These are phyloP conservation scores for Tuber indicum DNA, from an alignment of 495 filamentous ascomycete species.

Conservation along the genomic window DNA sequence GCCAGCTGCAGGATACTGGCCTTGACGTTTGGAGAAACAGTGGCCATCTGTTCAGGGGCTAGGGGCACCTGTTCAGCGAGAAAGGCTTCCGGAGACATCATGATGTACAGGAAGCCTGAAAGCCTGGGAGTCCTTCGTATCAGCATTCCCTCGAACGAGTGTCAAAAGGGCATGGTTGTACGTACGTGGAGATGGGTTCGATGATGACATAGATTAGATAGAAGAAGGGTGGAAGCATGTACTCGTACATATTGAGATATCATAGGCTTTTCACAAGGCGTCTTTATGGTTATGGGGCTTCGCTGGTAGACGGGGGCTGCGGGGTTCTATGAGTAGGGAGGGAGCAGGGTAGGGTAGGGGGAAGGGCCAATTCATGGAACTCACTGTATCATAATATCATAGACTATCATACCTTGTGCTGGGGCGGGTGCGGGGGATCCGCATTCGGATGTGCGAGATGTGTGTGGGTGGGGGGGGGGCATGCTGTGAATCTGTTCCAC, in stretches of 20 bases:
- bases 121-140: neutral
- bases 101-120: conserved; percentile 26
- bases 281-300: neutral
- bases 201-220: conserved; percentile 19
- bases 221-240: conserved; percentile 23
- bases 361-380: neutral
- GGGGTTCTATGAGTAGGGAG: neutral
- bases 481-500: too few relatives aligned
- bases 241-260: conserved; percentile 20
- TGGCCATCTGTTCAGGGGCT: conserved; percentile 1
- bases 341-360: neutral
- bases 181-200: conserved; percentile 29
- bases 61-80: conserved; percentile 20
- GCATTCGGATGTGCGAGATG: neutral
- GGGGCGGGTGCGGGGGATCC: neutral
- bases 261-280: neutral
- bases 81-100: conserved; percentile 19
- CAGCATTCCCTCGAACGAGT: neutral
- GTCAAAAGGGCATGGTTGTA: conserved; percentile 3
- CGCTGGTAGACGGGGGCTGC: neutral
- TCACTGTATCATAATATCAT: too few relatives aligned
- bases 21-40: conserved; percentile 19
- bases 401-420: neutral
- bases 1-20: conserved; percentile 23
- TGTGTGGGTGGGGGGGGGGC: neutral